Base-by-base conservation (phyloP, 2,329 filamentous ascomycete species). In the Trichoderma sp. region DNA sequence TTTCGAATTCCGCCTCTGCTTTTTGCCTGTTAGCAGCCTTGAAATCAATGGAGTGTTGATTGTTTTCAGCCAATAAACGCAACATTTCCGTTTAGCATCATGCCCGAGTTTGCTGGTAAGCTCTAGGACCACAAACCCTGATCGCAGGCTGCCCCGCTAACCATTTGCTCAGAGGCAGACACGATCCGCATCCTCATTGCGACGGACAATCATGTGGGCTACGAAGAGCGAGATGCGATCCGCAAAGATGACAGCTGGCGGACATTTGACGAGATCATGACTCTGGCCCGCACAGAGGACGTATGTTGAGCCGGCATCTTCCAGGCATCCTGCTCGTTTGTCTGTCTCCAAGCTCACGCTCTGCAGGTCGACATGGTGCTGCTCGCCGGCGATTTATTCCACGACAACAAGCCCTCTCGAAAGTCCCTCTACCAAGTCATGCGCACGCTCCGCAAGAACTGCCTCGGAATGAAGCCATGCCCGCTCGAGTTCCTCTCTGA, bases 391-490 rank as follows among this genome's bases (percentile, higher is more conserved):
- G 96, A 99, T 78, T 87, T 99, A 1, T 99, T 99, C 77, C 96
- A 99, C 78, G 95, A 99, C 74, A 99, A 99, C 80, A 97, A 97
- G 76, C 96, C 96, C 3, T 97, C 94, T 7, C 89, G 96, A 70
- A 97, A 97, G 77, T 91, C 94, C 33, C 92, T 99, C 87, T 98
- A 96, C 78, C 93, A 99, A 78, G 96, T 99, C 71, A 98, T 98
- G 93, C 90, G 93, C 37, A 96, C 93, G 2, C 85, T 99, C 35
- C 90, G 96, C 65, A 91, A 94, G 85, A 97, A 97, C 77, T 98
- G 96, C 77, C 88, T 96, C 5, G 96, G 96, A 43, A 93, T 97
- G 82, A 97, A 96, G 77, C 96, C 96, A 0, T 98, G 95, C 78
- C 93, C 97, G 79, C 85, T 99, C 70, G 93, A 99, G 79, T 94